phyloP scores from a whole-genome alignment of 768 basidiomycete genomes.

The Boletus sp. region DNA sequence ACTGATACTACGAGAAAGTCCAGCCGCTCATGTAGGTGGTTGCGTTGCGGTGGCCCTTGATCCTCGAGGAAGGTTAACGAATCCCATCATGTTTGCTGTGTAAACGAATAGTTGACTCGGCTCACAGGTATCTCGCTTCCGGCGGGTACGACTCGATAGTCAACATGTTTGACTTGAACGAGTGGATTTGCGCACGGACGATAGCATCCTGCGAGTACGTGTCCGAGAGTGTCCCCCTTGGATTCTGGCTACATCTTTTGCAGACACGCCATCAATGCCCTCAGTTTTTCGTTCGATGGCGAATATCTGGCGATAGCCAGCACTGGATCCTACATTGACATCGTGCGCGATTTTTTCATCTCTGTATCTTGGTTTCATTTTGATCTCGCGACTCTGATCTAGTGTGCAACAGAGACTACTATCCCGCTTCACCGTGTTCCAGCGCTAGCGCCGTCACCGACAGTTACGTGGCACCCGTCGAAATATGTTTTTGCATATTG shows the following conservation, averaged over 20 bases:
- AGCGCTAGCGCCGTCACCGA: slow-evolving; percentile 66
- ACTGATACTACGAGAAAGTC: slow-evolving; percentile 54
- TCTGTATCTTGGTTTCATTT: neutral
- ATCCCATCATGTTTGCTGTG: slow-evolving; percentile 4
- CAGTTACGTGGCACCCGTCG: slow-evolving; percentile 81
- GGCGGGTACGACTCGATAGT: slow-evolving; percentile 83
- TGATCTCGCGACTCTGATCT: neutral
- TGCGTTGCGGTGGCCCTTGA: slow-evolving; percentile 74
- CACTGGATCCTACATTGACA: slow-evolving; percentile 71
- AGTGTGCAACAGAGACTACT: slow-evolving; percentile 82
- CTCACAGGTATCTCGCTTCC: slow-evolving; percentile 66
- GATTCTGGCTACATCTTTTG: slow-evolving; percentile 1
- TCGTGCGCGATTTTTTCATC: slow-evolving; percentile 46
- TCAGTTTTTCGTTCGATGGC: slow-evolving; percentile 82
- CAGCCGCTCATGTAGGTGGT: slow-evolving; percentile 79
- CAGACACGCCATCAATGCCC: slow-evolving; percentile 67
- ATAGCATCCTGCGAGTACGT: slow-evolving; percentile 81
- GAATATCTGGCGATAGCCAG: slow-evolving; percentile 80
- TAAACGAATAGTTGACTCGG: neutral
- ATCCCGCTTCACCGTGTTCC: slow-evolving; percentile 74
- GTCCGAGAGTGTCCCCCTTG: neutral
- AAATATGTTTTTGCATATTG: slow-evolving; percentile 81
- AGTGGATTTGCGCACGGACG: slow-evolving; percentile 78
- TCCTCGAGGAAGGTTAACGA: slow-evolving; percentile 64
- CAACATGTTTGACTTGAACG: slow-evolving; percentile 74